phyloP scores from a whole-genome alignment of 2,329 filamentous ascomycete species.

The Monilinia fructigena region DNA sequence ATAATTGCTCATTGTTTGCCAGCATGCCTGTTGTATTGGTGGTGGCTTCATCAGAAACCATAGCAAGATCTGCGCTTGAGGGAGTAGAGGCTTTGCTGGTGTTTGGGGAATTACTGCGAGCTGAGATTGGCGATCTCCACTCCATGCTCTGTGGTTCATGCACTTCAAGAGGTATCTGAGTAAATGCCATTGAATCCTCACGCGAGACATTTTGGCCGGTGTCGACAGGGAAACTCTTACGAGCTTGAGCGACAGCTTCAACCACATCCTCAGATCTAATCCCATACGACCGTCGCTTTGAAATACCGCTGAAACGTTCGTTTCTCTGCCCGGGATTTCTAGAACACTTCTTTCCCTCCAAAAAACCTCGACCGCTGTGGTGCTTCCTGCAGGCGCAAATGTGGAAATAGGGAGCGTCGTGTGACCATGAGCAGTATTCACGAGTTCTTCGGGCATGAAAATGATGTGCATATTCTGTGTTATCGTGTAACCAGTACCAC shows the following conservation, averaged over 20 bases:
- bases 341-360: not conserved
- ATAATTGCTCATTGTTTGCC: no score
- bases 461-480: not conserved
- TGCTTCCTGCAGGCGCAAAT: conserved; percentile 13
- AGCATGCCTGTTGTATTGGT: not conserved
- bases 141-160: not conserved
- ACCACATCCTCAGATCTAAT: not conserved
- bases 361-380: conserved; percentile 1
- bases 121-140: not conserved
- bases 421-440: conserved; percentile 4
- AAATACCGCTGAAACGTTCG: not conserved
- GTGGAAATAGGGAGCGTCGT: conserved; percentile 6
- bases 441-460: conserved; percentile 4
- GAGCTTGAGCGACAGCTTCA: not conserved
- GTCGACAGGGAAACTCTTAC: not conserved
- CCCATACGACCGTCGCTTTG: not conserved
- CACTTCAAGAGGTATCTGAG: not conserved
- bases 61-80: not conserved
- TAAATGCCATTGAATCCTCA: not conserved
- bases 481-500: not conserved
- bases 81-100: not conserved
- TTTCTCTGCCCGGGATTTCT: not conserved
- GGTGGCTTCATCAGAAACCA: not conserved
- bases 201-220: not conserved
- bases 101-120: not conserved